Percentiles rank a stretch among this genome's conserved stretches.
Conservation (phyloP, 192 early-diverging fungal genomes). For the Lobulomyces angularis region DNA sequence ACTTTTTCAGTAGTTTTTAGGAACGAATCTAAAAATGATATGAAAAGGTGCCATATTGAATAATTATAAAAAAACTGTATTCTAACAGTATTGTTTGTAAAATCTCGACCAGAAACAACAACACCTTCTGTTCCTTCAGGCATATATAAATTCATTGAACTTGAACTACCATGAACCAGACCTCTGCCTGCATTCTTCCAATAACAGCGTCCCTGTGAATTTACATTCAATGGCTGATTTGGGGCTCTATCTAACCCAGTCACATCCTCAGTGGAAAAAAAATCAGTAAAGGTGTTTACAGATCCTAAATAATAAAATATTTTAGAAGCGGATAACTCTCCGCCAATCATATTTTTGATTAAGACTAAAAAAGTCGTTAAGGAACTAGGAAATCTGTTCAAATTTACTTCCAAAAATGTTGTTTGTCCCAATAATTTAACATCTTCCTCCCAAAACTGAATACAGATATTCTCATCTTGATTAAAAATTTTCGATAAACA, state of each 20-base stretch:
- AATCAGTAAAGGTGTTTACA: slow-evolving; percentile 18
- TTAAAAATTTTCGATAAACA: slow-evolving; percentile 18
- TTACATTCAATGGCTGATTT: neutral
- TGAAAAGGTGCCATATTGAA: slow-evolving; percentile 29
- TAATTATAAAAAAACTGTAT: slow-evolving; percentile 11
- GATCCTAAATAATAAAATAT: slow-evolving; percentile 20
- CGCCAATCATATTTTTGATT: slow-evolving; percentile 12
- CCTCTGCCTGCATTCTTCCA: slow-evolving; percentile 7
- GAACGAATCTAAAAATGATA: slow-evolving; percentile 24
- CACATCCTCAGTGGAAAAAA: slow-evolving; percentile 8
- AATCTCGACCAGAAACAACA: slow-evolving; percentile 9
- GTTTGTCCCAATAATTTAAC: slow-evolving; percentile 15
- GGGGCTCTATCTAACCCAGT: slow-evolving; percentile 4
- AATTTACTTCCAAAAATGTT: slow-evolving; percentile 22
- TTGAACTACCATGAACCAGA: slow-evolving; percentile 9
- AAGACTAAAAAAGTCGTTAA: slow-evolving; percentile 14
- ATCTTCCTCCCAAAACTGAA: slow-evolving; percentile 33
- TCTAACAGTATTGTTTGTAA: no score
- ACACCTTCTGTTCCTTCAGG: slow-evolving; percentile 8
- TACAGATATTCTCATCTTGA: slow-evolving; percentile 9
- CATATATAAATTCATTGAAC: slow-evolving; percentile 1
- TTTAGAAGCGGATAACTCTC: slow-evolving; percentile 11
- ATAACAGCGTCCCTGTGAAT: neutral
- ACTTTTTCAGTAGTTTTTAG: slow-evolving; percentile 7
- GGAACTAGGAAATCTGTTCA: slow-evolving; percentile 17